A percentile compares a stretch with the other conserved stretches of the same genome.
phyloP scores from a whole-genome alignment of 345 rosid species.

The Moricandia arvensis region DNA sequence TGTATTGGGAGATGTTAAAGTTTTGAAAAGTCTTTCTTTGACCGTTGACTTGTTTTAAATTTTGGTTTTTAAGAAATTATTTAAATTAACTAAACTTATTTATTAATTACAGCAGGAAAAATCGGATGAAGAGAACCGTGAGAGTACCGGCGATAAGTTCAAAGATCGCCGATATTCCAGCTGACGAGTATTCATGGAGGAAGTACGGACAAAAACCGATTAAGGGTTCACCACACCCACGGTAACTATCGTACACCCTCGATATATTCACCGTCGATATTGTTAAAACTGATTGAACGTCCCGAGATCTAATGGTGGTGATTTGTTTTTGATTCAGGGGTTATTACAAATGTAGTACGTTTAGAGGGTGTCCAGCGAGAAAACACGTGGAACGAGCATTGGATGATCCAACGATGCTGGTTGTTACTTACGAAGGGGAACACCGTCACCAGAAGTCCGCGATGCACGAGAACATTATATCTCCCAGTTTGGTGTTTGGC shows the following conservation, averaged over 20 bases:
- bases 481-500: slow-evolving; percentile 46
- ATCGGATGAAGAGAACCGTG: slow-evolving; percentile 63
- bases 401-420: slow-evolving; percentile 74
- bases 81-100: background rate
- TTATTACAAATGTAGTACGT: slow-evolving; percentile 80
- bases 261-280: slow-evolving; percentile 12
- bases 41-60: slow-evolving; percentile 1
- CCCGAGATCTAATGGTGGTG: slow-evolving; percentile 17
- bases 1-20: background rate
- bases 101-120: slow-evolving; percentile 48
- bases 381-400: slow-evolving; percentile 88
- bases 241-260: slow-evolving; percentile 44
- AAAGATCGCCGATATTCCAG: slow-evolving; percentile 83
- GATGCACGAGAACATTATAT: slow-evolving; percentile 45
- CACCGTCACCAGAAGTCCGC: slow-evolving; percentile 61
- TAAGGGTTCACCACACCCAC: slow-evolving; percentile 89
- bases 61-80: too few species aligned
- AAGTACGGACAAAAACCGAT: slow-evolving; percentile 97
- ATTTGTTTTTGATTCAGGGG: slow-evolving; percentile 48
- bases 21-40: background rate
- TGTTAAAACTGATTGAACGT: background rate
- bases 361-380: slow-evolving; percentile 87
- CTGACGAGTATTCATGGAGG: slow-evolving; percentile 90
- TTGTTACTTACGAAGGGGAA: slow-evolving; percentile 89
- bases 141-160: slow-evolving; percentile 83